phyloP scores from a whole-genome alignment of 371 early-diverging fungal genomes.

The Lichtheimia ramosa region DNA sequence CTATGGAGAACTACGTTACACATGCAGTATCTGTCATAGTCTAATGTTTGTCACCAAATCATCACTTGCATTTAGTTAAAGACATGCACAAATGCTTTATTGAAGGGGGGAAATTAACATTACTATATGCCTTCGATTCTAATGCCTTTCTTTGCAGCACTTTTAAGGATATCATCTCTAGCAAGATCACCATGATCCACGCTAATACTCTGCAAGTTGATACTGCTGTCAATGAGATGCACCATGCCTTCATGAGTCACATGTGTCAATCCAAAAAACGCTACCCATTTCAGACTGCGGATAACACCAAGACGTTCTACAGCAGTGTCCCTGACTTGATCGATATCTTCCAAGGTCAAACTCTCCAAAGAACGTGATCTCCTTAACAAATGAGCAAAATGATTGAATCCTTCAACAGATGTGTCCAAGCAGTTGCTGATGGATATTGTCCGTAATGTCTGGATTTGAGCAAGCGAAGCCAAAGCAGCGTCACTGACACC shows the following conservation, averaged over 20 bases:
- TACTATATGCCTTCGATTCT: slow-evolving; percentile 1
- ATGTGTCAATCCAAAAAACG: neutral
- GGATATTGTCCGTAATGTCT: neutral
- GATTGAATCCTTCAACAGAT: neutral
- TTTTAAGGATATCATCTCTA: neutral
- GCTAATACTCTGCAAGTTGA: neutral
- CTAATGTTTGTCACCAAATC: too few species aligned
- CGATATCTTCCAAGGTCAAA: neutral
- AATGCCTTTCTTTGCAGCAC: neutral
- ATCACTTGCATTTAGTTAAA: too few species aligned
- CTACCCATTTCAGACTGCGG: neutral
- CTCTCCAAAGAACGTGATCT: neutral
- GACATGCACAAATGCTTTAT: too few species aligned
- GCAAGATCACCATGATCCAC: neutral
- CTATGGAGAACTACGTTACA: too few species aligned
- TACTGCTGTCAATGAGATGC: neutral
- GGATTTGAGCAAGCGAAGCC: neutral
- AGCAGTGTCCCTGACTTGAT: neutral
- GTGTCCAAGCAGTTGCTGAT: neutral
- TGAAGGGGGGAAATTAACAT: neutral
- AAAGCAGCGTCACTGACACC: neutral
- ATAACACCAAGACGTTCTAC: neutral
- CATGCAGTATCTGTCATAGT: too few species aligned
- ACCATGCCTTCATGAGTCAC: neutral
- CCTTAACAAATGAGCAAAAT: neutral